Percentiles rank a stretch among this genome's conserved stretches.
These are phyloP conservation scores for Scenedesmus sp. DNA, from an alignment of 163 green algal genomes.

Conservation along the genomic window DNA sequence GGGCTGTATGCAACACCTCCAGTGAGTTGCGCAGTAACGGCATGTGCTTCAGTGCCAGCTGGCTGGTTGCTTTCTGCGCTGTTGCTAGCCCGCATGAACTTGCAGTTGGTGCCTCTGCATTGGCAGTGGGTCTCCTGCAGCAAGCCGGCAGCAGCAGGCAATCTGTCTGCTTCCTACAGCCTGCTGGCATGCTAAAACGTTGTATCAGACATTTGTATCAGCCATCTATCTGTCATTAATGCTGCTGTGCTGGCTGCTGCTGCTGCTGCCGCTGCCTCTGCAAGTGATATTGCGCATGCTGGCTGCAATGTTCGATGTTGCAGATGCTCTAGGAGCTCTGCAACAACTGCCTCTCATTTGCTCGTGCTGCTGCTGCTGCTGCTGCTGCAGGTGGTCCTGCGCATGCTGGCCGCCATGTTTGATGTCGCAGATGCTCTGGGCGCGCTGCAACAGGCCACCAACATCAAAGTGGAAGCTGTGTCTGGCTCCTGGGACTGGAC, in stretches of 20 bases:
- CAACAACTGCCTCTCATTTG: not conserved
- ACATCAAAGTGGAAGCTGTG: not conserved
- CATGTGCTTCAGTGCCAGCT: not conserved
- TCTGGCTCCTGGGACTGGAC: slow-evolving; percentile 47
- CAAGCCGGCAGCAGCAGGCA: too few relatives aligned
- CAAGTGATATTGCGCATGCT: not conserved
- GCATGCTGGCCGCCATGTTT: slow-evolving; percentile 38
- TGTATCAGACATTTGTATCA: too few relatives aligned
- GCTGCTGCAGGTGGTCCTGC: slow-evolving; percentile 21
- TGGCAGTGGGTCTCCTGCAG: too few relatives aligned
- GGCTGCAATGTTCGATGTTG: slow-evolving; percentile 33
- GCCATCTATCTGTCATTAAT: not conserved
- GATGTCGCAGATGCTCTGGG: slow-evolving; percentile 30
- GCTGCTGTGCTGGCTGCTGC: not conserved
- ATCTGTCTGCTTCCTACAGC: too few relatives aligned
- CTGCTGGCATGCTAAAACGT: too few relatives aligned
- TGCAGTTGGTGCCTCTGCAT: too few relatives aligned
- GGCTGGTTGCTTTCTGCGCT: not conserved
- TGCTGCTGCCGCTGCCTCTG: not conserved
- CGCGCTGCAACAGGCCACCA: slow-evolving; percentile 37
- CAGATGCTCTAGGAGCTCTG: slow-evolving; percentile 23
- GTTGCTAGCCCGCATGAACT: not conserved
- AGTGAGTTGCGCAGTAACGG: not conserved
- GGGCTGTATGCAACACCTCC: slow-evolving; percentile 38
- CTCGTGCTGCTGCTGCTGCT: not conserved